Conservation (phyloP, 495 filamentous ascomycete genomes). For the Cercophora sp. region DNA sequence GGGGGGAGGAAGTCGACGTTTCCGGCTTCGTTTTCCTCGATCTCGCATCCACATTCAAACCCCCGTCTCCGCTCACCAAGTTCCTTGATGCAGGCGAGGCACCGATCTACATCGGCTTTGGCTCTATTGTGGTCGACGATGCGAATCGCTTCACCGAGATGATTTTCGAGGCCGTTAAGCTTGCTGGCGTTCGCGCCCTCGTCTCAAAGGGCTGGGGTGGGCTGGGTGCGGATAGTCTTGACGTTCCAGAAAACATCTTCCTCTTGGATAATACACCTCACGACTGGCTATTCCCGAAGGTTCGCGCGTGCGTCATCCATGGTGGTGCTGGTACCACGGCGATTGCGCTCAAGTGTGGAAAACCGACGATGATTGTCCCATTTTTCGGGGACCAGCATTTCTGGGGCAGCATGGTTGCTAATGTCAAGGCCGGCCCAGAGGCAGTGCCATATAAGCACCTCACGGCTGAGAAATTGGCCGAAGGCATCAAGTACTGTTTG, state of each 20-base stretch:
- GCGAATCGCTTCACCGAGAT: constrained; percentile 57
- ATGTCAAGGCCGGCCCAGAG: constrained; percentile 60
- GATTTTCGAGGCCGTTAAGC: constrained; percentile 58
- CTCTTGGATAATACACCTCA: constrained; percentile 65
- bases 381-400: constrained; percentile 77
- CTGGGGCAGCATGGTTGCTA: constrained; percentile 72
- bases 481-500: constrained; percentile 66
- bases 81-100: constrained; percentile 61
- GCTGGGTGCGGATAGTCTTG: constrained; percentile 48
- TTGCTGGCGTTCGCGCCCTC: constrained; percentile 57
- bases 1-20: constrained; percentile 66
- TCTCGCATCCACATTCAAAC: constrained; percentile 59
- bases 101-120: constrained; percentile 65
- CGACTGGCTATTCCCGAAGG: constrained; percentile 63
- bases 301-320: constrained; percentile 59
- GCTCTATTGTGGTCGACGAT: constrained; percentile 66
- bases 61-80: constrained; percentile 54
- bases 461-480: constrained; percentile 55
- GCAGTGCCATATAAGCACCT: constrained; percentile 72
- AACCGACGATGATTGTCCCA: constrained; percentile 63
- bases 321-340: constrained; percentile 66
- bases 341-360: constrained; percentile 59
- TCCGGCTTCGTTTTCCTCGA: constrained; percentile 73
- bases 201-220: constrained; percentile 67
- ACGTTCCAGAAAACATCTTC: constrained; percentile 55